These are phyloP conservation scores for Spiraea crenata DNA, from an alignment of 331 rosid species.

Conservation along the genomic window DNA sequence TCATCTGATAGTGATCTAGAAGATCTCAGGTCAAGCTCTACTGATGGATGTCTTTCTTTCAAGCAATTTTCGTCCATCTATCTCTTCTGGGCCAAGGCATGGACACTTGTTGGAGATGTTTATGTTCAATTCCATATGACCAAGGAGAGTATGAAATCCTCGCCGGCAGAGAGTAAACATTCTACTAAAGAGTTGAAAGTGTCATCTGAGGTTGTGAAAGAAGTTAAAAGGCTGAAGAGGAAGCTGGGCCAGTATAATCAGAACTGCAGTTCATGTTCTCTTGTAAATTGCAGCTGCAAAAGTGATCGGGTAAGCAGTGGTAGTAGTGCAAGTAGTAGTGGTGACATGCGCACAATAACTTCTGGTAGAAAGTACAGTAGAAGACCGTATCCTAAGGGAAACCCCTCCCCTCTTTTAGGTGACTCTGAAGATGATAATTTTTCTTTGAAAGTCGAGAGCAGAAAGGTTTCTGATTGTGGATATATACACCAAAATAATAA, in stretches of 20 bases:
- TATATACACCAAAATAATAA: constrained; percentile 28
- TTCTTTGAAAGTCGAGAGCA: constrained; percentile 33
- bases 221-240: constrained; percentile 93
- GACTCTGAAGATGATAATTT: constrained; percentile 38
- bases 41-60: constrained; percentile 34
- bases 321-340: constrained; percentile 81
- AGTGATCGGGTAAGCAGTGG: constrained; percentile 97
- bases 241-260: constrained; percentile 65
- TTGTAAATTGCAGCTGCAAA: constrained; percentile 96
- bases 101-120: constrained; percentile 89
- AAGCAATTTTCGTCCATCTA: constrained; percentile 72
- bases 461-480: constrained; percentile 32
- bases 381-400: constrained; percentile 43
- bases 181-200: constrained; percentile 66
- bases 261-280: constrained; percentile 79
- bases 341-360: constrained; percentile 32
- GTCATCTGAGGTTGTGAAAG: constrained; percentile 89
- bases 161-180: constrained; percentile 48
- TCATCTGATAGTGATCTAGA: constrained; percentile 33
- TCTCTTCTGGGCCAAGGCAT: constrained; percentile 94
- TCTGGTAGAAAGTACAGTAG: constrained; percentile 63
- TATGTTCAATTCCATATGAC: constrained; percentile 65
- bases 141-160: constrained; percentile 47
- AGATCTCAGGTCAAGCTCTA: constrained; percentile 38
- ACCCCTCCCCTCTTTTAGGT: constrained; percentile 37